Evolutionary conservation across 257 asterid species (phyloP), one percentile per base, ranked within the genome.

Genomic region (Orobanche coerulescens): DNA sequence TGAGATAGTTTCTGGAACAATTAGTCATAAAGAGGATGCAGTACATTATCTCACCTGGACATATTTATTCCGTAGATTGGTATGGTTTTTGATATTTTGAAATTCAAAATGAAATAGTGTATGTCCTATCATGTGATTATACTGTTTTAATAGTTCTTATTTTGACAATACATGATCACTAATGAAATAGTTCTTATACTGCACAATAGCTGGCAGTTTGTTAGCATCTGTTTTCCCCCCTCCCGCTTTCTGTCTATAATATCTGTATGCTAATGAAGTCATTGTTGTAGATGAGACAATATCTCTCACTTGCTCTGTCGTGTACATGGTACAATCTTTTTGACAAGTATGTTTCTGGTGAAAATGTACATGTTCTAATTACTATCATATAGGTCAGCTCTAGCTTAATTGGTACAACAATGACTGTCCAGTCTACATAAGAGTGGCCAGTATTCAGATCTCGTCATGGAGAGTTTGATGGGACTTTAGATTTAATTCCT

Each of bases 41-140:
- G 61, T 92, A 73, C 95, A 92, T 78, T 92, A 92, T 78, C 98
- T 92, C 78, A 88, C 96, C 57, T 92, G 98, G 98, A 92, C 98
- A 36, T 92, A 92, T 76, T 78, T 88, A 75, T 92, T 85, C 74
- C 93, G 96, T 44, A 82, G 96, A 92, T 71, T 92, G 96, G 98
- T 92, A 88, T 54, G 77, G 28, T 43, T 57, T 48, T n/a, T n/a
- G 25, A 59, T 25, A 62, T 64, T 54, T 60, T 58, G 43, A 33
- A 48, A 16, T 37, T 37, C 56, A 20, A 67, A 53, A 19, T 37
- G 48, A 56, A 13, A 40, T 48, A 55, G 24, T 51, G 56, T 61
- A 43, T 22, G 56, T 49, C 57, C 58, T 49, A 36, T 56, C 43
- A 54, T 11, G 50, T 14, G 30, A 10, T 62, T 60, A 20, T 25